A percentile compares a stretch with the other conserved stretches of the same genome.
phyloP scores from a whole-genome alignment of 257 asterid species.

The Rubia yunnanensis region DNA sequence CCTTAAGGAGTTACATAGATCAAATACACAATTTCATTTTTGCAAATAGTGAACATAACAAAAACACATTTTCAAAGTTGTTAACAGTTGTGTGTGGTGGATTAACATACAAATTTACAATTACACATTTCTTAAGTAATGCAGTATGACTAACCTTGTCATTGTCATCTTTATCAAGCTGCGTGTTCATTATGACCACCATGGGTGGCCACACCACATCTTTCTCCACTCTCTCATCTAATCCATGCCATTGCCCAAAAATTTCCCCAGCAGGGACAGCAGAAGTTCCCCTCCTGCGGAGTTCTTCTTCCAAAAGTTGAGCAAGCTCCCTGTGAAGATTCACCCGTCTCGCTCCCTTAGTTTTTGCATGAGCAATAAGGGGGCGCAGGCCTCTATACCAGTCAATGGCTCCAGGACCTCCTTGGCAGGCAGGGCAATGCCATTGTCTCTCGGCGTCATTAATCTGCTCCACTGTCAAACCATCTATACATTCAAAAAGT shows the following conservation, averaged over 20 bases:
- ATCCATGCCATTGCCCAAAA: conserved; percentile 27
- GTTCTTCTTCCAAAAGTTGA: conserved; percentile 30
- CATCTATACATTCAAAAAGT: conserved; percentile 24
- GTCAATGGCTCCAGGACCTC: conserved; percentile 40
- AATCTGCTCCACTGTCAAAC: conserved; percentile 20
- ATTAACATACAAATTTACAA: background rate
- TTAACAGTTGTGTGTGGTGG: background rate
- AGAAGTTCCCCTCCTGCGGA: conserved; percentile 27
- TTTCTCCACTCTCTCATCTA: conserved; percentile 15
- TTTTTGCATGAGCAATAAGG: conserved; percentile 33
- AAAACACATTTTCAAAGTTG: background rate
- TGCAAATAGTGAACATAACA: background rate
- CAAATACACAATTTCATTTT: background rate
- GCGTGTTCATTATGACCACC: conserved; percentile 34
- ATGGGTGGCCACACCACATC: conserved; percentile 44
- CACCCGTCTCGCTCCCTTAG: conserved; percentile 28
- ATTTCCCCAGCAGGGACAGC: conserved; percentile 23
- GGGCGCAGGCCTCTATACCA: conserved; percentile 38
- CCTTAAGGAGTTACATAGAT: background rate
- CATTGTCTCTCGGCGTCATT: conserved; percentile 29
- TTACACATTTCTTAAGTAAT: background rate
- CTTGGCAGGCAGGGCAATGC: conserved; percentile 43
- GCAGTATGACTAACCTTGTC: conserved; percentile 18
- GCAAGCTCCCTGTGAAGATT: conserved; percentile 37
- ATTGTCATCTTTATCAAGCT: conserved; percentile 27